These are phyloP conservation scores for Fusarium lyarnte DNA, from an alignment of 2,329 filamentous ascomycete genomes.

Conservation along the genomic window DNA sequence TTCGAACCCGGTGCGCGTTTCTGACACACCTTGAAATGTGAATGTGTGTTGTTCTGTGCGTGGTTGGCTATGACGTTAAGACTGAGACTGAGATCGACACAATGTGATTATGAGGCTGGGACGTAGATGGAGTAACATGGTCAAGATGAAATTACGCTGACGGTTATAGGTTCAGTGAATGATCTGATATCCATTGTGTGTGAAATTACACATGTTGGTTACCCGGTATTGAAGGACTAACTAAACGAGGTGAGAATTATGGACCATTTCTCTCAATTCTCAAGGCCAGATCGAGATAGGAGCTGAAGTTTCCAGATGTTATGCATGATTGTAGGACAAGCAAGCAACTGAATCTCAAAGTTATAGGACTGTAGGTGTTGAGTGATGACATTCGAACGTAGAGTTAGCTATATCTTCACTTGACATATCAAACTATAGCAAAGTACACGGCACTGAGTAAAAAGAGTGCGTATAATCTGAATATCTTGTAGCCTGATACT, in stretches of 20 bases:
- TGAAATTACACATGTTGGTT: neutral
- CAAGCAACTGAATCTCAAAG: too few relatives aligned
- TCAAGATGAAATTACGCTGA: neutral
- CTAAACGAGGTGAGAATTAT: neutral
- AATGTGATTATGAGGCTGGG: neutral
- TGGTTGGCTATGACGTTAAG: slow-evolving; percentile 4
- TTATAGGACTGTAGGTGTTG: fast-evolving
- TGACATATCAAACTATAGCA: neutral
- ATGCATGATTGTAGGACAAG: neutral
- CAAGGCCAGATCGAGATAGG: neutral
- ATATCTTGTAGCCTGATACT: neutral
- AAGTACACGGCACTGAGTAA: neutral
- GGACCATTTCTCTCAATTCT: neutral
- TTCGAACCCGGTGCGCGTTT: neutral
- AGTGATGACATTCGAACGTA: too few relatives aligned
- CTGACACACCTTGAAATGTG: neutral
- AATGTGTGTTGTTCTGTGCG: slow-evolving; percentile 8
- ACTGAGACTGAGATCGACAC: slow-evolving; percentile 1
- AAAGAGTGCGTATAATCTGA: neutral
- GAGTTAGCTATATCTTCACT: neutral
- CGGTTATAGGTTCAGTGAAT: neutral
- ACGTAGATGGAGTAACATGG: neutral
- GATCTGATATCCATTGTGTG: slow-evolving; percentile 5
- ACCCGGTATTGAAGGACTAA: neutral
- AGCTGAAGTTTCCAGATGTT: too few relatives aligned